These are phyloP conservation scores for Erysimum cheiranthoides DNA, from an alignment of 345 rosid genomes.

Conservation along the genomic window DNA sequence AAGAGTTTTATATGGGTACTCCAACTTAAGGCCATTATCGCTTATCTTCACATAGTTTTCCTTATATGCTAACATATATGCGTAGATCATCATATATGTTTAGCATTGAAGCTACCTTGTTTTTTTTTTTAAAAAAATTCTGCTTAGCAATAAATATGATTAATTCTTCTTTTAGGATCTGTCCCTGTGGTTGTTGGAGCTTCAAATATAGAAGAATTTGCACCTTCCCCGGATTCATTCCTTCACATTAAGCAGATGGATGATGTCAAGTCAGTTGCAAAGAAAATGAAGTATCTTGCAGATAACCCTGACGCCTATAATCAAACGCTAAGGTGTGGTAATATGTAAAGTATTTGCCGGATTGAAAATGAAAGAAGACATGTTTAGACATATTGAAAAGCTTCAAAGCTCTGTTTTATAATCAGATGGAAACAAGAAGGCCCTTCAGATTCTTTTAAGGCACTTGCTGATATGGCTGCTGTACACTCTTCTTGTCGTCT, in stretches of 20 bases:
- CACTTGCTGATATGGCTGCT: slow-evolving; percentile 93
- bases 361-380: neutral
- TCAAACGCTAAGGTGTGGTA: slow-evolving; percentile 61
- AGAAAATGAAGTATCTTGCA: slow-evolving; percentile 70
- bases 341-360: neutral
- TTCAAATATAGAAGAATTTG: slow-evolving; percentile 82
- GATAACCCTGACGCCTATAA: slow-evolving; percentile 70
- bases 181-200: slow-evolving; percentile 86
- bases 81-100: slow-evolving; percentile 8
- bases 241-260: slow-evolving; percentile 64
- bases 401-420: slow-evolving; percentile 22
- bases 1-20: neutral
- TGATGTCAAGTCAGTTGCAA: slow-evolving; percentile 62
- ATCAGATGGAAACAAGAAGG: slow-evolving; percentile 92
- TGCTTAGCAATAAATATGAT: neutral
- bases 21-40: neutral
- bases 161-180: slow-evolving; percentile 53
- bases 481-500: slow-evolving; percentile 95
- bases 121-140: slow-evolving; percentile 7
- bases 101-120: neutral
- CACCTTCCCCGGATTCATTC: slow-evolving; percentile 65
- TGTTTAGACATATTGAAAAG: slow-evolving; percentile 15
- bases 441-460: slow-evolving; percentile 89
- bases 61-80: neutral
- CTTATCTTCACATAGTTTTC: neutral